Conservation (phyloP, 192 early-diverging fungal species). For the Podila minutissima region DNA sequence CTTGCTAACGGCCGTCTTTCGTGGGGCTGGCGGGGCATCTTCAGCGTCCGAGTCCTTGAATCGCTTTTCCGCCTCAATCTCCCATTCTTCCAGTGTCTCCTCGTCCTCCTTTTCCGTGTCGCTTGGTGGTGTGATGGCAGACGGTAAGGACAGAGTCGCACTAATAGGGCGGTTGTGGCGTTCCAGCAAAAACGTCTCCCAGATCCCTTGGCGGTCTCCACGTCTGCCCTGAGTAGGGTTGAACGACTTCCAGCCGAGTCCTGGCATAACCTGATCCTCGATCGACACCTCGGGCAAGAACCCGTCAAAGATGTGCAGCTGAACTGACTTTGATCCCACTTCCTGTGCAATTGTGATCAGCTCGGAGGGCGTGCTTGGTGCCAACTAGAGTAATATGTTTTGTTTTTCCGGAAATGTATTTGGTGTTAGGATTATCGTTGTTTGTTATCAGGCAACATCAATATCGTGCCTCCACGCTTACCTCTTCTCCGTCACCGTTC, state of each 20-base stretch:
- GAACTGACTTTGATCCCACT: conserved; percentile 17
- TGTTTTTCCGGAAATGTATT: not conserved
- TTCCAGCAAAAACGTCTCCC: conserved; percentile 16
- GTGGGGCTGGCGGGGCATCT: conserved; percentile 18
- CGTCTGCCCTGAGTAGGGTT: not conserved
- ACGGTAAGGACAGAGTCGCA: not conserved
- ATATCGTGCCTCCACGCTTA: not conserved
- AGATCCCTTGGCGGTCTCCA: not conserved
- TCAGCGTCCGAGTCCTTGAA: conserved; percentile 38
- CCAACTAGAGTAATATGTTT: conserved; percentile 11
- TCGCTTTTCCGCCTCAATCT: conserved; percentile 49
- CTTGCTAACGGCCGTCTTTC: conserved; percentile 1
- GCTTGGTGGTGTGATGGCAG: not conserved
- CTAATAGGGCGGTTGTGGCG: not conserved
- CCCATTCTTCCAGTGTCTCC: conserved; percentile 49
- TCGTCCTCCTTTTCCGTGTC: conserved; percentile 7
- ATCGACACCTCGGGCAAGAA: conserved; percentile 25
- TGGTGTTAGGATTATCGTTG: not conserved
- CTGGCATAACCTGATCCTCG: conserved; percentile 24
- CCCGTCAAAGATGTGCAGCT: conserved; percentile 17
- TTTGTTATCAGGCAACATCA: no score
- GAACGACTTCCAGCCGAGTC: conserved; percentile 25
- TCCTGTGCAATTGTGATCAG: conserved; percentile 38
- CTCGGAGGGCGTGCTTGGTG: conserved; percentile 42
- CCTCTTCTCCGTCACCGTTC: conserved; percentile 46